These are phyloP conservation scores for Trametes versicolor DNA, from an alignment of 1,284 basidiomycete species.

Conservation along the genomic window DNA sequence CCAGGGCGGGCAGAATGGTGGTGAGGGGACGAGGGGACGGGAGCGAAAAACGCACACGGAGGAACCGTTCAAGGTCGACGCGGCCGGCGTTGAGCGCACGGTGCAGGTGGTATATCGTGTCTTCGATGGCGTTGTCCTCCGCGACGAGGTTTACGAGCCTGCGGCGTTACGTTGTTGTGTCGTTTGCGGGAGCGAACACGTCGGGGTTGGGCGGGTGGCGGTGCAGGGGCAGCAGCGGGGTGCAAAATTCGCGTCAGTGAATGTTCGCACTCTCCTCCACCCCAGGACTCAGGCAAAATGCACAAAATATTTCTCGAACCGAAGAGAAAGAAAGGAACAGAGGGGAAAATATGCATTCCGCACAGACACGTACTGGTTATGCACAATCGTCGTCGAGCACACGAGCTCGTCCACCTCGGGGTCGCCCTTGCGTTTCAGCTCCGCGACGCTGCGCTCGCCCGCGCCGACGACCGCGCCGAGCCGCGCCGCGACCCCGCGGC, in stretches of 20 bases:
- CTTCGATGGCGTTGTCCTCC: slow-evolving; percentile 99
- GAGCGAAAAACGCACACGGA: slow-evolving; percentile 69
- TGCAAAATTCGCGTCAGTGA: slow-evolving; percentile 21
- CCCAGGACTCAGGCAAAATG: slow-evolving; percentile 3
- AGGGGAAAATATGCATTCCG: not conserved
- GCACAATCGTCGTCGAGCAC: slow-evolving; percentile 93
- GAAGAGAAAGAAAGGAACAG: not conserved
- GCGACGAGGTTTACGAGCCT: slow-evolving; percentile 95
- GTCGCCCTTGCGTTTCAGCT: slow-evolving; percentile 79
- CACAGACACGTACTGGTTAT: slow-evolving; percentile 87
- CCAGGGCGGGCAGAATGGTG: slow-evolving; percentile 17
- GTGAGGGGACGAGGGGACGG: slow-evolving; percentile 7
- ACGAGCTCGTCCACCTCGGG: slow-evolving; percentile 93
- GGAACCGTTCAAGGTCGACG: slow-evolving; percentile 92
- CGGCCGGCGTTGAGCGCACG: slow-evolving; percentile 92
- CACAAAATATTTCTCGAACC: not conserved
- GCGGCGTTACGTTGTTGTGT: slow-evolving; percentile 20
- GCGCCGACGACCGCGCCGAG: slow-evolving; percentile 69
- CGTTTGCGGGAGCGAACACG: slow-evolving; percentile 7
- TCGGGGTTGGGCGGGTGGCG: slow-evolving; percentile 20
- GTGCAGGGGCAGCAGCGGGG: not conserved
- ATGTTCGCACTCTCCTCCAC: slow-evolving; percentile 17
- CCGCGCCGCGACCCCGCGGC: slow-evolving; percentile 78
- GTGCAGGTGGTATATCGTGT: slow-evolving; percentile 97
- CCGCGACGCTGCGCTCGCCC: slow-evolving; percentile 74